Base-by-base conservation (phyloP, 176 grass and related monocot genomes). In the Carex kokanica region DNA sequence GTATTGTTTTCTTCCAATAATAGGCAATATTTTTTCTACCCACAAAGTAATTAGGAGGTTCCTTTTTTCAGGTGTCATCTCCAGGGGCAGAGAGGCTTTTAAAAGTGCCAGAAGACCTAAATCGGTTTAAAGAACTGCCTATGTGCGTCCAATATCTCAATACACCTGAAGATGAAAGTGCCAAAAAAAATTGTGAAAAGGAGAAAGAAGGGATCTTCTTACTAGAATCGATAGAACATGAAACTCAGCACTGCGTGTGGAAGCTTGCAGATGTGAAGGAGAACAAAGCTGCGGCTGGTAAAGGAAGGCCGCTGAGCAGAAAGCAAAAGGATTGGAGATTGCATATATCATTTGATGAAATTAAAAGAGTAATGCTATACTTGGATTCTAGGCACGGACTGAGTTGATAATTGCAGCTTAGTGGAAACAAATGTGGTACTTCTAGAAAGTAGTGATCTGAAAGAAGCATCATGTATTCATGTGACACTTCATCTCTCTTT, bases 181-280 rank as follows among this genome's bases (percentile, higher is more conserved):
- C 27, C 45, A 82, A 81, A 52, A 54, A 75, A 16, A 17, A 3
- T 54, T 31, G 2, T 20, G 66, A 72, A 78, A 74, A 56, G 43
- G 43, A 85, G 52, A 97, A 88, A 87, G 92, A 87, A 57, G 89
- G 91, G n/a, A 75, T 95, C 14, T 93, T 98, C 62, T 65, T 91
- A 80, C 75, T 95, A 3, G 88, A 93, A 32, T 86, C 83, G 0
- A 81, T 93, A 55, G 79, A 98, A 17, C 49, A 21, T 69, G 86
- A 87, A 60, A 78, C 74, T 47, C 59, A 73, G 67, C 81, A 84
- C 21, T 98, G 95, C 10, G 8, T 87, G 0, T 95, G 95, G 95
- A 98, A 91, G 91, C 87, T 98, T 0, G 95, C 95, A 12, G 86
- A 98, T 82, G 92, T 98, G 51, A 98, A 87, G 47, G 91, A 95